These are phyloP conservation scores for Hanseniaspora mollemarum DNA, from an alignment of 805 yeast species.

Conservation along the genomic window DNA sequence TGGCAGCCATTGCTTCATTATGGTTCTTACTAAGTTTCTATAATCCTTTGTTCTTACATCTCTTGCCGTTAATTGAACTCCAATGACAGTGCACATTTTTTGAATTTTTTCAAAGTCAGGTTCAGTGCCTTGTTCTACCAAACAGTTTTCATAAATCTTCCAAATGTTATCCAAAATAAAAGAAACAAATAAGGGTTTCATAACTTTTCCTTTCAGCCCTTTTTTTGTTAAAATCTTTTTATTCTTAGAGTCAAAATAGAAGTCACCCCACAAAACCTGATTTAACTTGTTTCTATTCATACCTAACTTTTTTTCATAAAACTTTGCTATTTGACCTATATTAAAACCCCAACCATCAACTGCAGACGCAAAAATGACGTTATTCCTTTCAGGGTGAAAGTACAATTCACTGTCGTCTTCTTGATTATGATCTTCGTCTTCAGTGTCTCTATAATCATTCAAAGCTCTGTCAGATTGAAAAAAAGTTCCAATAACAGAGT, in stretches of 20 bases:
- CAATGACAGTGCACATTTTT: slow-evolving; percentile 61
- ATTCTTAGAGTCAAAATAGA: slow-evolving; percentile 74
- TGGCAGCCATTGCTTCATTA: slow-evolving; percentile 92
- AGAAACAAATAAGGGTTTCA: slow-evolving; percentile 77
- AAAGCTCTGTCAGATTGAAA: slow-evolving; percentile 88
- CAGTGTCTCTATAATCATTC: slow-evolving; percentile 58
- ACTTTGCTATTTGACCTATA: slow-evolving; percentile 73
- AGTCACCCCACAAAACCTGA: slow-evolving; percentile 94
- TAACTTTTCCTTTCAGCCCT: slow-evolving; percentile 46
- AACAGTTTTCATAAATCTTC: slow-evolving; percentile 71
- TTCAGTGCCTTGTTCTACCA: slow-evolving; percentile 32
- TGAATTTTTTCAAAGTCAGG: slow-evolving; percentile 54
- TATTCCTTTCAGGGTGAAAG: slow-evolving; percentile 76
- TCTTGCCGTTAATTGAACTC: slow-evolving; percentile 57
- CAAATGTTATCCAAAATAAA: slow-evolving; percentile 82
- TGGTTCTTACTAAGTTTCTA: slow-evolving; percentile 45
- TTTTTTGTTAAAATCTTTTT: slow-evolving; percentile 66
- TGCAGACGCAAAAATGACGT: slow-evolving; percentile 84
- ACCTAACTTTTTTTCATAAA: slow-evolving; percentile 75
- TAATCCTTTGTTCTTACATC: slow-evolving; percentile 73
- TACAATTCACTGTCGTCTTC: slow-evolving; percentile 71
- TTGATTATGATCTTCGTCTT: slow-evolving; percentile 44
- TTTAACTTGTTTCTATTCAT: slow-evolving; percentile 67
- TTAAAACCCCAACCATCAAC: slow-evolving; percentile 98
- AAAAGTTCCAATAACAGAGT: slow-evolving; percentile 86